phyloP scores from a whole-genome alignment of 495 filamentous ascomycete genomes.

The Glarea lozoyensis region DNA sequence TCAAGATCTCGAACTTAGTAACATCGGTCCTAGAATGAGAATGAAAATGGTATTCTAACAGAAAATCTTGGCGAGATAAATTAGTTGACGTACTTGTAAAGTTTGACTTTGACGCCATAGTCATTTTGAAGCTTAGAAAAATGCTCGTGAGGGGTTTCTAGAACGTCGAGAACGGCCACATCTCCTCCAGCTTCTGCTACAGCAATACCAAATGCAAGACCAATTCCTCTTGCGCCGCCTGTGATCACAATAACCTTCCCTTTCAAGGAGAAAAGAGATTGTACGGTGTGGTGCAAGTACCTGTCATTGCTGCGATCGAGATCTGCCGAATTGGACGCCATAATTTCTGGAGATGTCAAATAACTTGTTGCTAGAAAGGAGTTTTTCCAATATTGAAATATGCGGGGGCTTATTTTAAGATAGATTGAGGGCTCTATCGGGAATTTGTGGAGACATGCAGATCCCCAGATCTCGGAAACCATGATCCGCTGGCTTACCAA shows the following conservation, averaged over 20 bases:
- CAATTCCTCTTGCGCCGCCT: slow-evolving; percentile 40
- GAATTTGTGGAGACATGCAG: too few species aligned
- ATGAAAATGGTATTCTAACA: too few species aligned
- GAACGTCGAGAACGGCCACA: slow-evolving; percentile 37
- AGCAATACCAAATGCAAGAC: slow-evolving; percentile 30
- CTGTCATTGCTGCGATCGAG: too few species aligned
- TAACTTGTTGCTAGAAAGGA: too few species aligned
- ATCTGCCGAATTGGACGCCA: too few species aligned
- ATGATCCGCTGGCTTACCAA: too few species aligned
- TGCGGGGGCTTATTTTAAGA: too few species aligned
- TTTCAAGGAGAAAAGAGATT: slow-evolving; percentile 31
- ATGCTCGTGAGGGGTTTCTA: slow-evolving; percentile 9
- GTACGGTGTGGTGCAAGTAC: not conserved
- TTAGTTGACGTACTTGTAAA: slow-evolving; percentile 8
- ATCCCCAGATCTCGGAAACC: too few species aligned
- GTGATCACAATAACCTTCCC: slow-evolving; percentile 42
- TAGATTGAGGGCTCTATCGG: too few species aligned
- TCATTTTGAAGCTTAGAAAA: slow-evolving; percentile 14
- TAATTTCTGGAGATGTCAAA: too few species aligned
- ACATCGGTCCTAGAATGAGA: slow-evolving; percentile 10
- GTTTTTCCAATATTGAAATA: too few species aligned
- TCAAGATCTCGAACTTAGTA: slow-evolving; percentile 6
- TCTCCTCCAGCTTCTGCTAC: slow-evolving; percentile 42
- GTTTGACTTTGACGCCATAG: slow-evolving; percentile 15
- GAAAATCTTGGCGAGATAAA: not conserved